Evolutionary conservation across 2,329 filamentous ascomycete genomes (phyloP), one percentile per base, ranked within the genome.

Genomic region (Trichoderma polysporum): DNA sequence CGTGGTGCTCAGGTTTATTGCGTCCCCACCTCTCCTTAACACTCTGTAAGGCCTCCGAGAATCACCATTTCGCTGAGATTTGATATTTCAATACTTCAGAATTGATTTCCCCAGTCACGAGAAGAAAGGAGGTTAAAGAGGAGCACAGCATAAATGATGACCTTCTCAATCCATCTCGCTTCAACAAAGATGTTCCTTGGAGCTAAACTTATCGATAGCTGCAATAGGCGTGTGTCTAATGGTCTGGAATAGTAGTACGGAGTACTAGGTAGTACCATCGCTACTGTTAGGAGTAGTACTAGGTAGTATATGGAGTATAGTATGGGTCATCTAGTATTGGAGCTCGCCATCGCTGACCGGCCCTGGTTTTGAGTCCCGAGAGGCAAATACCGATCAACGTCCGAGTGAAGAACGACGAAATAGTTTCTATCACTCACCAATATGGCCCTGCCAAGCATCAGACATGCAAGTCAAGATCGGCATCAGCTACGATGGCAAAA

Each of bases 301-400:
- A 49, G n/a, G n/a, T n/a, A n/a, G n/a, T n/a, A 19, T 15, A 27
- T 25, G 33, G n/a, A 37, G 10, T 17, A 47, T 29, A 52, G 2
- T 39, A 53, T 31, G 10, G 47, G 37, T 17, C 45, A 15, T 31
- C 31, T 31, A 52, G 52, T 52, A 53, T 37, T 49, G 25, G 47
- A 15, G 25, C 25, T 15, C 25, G 47, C 47, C 47, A 41, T 29
- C 17, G 9, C 22, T 15, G 17, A 6, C 39, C 15, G 27, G n/a
- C 29, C 39, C 17, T 12, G 49, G 27, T 39, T 54, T 12, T 50
- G 29, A 54, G 13, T 19, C n/a, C 60, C 50, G n/a, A 54, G 35
- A 31, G 49, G 27, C 35, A 54, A 33, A 63, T 63, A 25, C 35
- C 13, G 60, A 63, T 63, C 60, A 63, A 25, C 60, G 25, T 37